These are phyloP conservation scores for Diaporthe sp. DNA, from an alignment of 2,329 filamentous ascomycete genomes.

Conservation along the genomic window DNA sequence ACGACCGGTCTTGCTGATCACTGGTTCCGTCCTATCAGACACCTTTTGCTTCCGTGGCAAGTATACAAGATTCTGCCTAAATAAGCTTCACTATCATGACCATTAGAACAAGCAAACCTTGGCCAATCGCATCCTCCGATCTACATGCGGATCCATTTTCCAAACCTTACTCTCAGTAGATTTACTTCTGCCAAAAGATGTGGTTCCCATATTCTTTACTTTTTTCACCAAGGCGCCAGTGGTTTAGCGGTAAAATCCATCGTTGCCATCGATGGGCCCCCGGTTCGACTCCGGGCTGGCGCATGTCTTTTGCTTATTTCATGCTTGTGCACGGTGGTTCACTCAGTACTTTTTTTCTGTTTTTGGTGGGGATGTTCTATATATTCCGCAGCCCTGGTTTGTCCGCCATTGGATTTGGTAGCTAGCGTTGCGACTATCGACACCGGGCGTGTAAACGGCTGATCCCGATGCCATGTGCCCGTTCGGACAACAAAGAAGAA, in stretches of 20 bases:
- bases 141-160: too few species aligned
- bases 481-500: neutral
- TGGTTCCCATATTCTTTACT: too few species aligned
- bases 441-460: neutral
- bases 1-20: too few species aligned
- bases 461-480: neutral
- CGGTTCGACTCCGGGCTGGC: constrained; percentile 56
- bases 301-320: neutral
- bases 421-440: neutral
- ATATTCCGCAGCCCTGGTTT: neutral
- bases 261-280: constrained; percentile 64
- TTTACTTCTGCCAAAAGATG: too few species aligned
- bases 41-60: too few species aligned
- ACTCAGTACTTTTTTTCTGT: neutral
- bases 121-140: too few species aligned
- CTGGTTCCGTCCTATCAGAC: too few species aligned
- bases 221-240: constrained; percentile 50
- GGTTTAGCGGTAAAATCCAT: constrained; percentile 65
- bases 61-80: too few species aligned
- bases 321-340: fast-evolving
- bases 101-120: too few species aligned
- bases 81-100: too few species aligned
- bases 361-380: neutral
- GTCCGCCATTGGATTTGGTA: neutral
- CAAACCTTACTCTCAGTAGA: too few species aligned